Evolutionary conservation across 2,329 filamentous ascomycete species (phyloP).

Genomic region (Alternaria sp.): DNA sequence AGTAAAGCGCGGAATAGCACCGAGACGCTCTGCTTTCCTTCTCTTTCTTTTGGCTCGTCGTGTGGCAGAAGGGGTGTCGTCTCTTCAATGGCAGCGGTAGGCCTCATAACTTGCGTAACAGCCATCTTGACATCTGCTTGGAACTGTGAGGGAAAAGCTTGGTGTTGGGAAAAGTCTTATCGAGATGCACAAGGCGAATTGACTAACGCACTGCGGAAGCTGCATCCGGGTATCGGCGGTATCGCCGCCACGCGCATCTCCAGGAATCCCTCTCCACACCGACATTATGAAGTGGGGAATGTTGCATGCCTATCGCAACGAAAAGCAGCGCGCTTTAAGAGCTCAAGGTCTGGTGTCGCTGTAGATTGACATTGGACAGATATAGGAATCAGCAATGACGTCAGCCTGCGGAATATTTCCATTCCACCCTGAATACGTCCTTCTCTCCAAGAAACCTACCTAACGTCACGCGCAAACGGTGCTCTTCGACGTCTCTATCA

Average conservation of each 20-base stretch:
- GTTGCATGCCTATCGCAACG: background rate
- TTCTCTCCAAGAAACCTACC: background rate
- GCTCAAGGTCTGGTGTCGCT: background rate
- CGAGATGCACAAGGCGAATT: background rate
- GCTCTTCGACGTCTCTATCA: background rate
- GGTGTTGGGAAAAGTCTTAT: conserved; percentile 14
- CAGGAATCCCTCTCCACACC: conserved; percentile 4
- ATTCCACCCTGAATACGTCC: background rate
- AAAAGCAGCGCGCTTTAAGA: background rate
- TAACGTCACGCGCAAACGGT: background rate
- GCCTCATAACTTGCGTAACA: conserved; percentile 2
- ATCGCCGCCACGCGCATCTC: background rate
- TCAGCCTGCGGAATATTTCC: background rate
- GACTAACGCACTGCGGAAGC: conserved; percentile 8
- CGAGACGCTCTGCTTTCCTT: conserved; percentile 14
- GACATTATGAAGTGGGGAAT: background rate
- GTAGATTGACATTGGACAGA: background rate
- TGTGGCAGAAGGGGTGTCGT: conserved; percentile 28
- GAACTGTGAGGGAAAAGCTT: background rate
- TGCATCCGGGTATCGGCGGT: conserved; percentile 19
- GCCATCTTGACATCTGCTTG: conserved; percentile 14
- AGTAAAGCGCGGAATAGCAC: conserved; percentile 61
- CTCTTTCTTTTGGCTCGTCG: conserved; percentile 22
- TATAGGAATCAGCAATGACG: background rate
- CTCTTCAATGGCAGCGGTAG: conserved; percentile 12